Percentiles rank a stretch among this genome's conserved stretches.
Conservation (phyloP, 352 stramenopile genomes). For the Salisapilia sapeloensis region DNA sequence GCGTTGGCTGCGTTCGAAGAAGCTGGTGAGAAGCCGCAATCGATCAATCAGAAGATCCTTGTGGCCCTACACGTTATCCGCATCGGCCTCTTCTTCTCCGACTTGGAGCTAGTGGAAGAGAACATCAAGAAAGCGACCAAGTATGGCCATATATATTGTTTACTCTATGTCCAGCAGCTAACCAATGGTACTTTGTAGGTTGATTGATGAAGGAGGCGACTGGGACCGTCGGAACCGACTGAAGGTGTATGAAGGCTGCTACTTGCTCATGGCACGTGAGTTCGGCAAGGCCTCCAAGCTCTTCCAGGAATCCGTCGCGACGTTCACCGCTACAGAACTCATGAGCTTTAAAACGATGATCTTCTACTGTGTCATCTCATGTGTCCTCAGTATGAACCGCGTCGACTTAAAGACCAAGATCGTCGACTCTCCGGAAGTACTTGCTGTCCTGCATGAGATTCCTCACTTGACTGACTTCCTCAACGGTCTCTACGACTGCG, state of each 20-base stretch:
- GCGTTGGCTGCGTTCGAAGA: constrained; percentile 86
- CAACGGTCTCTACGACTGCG: constrained; percentile 93
- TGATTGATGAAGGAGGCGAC: constrained; percentile 92
- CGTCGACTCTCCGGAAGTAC: constrained; percentile 95
- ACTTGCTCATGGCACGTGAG: constrained; percentile 86
- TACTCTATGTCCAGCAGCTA: too few species aligned
- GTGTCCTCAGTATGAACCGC: constrained; percentile 86
- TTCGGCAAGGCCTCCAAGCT: constrained; percentile 87
- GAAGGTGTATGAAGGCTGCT: constrained; percentile 96
- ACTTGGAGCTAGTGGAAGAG: constrained; percentile 68
- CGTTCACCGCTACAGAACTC: constrained; percentile 96
- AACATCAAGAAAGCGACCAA: constrained; percentile 79
- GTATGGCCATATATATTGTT: too few species aligned
- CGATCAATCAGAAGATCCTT: constrained; percentile 96
- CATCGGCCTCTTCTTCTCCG: constrained; percentile 78
- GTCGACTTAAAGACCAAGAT: constrained; percentile 95
- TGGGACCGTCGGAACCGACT: constrained; percentile 98
- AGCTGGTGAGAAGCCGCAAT: constrained; percentile 87
- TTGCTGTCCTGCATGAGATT: constrained; percentile 78
- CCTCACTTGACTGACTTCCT: constrained; percentile 76
- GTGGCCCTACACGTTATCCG: constrained; percentile 88
- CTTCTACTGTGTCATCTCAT: constrained; percentile 94
- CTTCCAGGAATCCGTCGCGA: constrained; percentile 94
- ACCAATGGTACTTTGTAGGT: too few species aligned
- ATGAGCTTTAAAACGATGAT: constrained; percentile 96